Percentiles rank a stretch among this genome's conserved stretches.
Evolutionary conservation across 1,284 basidiomycete species (phyloP).

Genomic region (Phenoliferia sp.): DNA sequence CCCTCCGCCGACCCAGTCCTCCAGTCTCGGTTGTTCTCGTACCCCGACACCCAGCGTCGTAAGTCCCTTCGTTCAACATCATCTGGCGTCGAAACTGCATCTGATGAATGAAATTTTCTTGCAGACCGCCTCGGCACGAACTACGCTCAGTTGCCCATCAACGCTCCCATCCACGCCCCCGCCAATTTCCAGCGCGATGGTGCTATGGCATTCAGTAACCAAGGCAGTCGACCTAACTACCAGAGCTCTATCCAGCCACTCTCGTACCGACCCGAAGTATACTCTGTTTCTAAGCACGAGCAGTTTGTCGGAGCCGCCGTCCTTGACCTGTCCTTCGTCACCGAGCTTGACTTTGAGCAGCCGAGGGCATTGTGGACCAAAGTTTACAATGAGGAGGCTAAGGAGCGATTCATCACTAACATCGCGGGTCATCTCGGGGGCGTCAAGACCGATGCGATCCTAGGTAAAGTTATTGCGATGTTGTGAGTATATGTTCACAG

Average conservation of each 20-base stretch:
- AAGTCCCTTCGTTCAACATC: conserved; percentile 38
- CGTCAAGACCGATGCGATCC: conserved; percentile 62
- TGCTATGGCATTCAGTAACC: conserved; percentile 61
- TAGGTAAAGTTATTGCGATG: conserved; percentile 55
- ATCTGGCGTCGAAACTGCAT: too few relatives aligned
- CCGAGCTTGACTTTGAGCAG: conserved; percentile 86
- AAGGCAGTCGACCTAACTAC: conserved; percentile 81
- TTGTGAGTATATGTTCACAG: conserved; percentile 8
- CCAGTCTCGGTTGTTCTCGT: conserved; percentile 88
- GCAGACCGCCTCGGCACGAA: conserved; percentile 68
- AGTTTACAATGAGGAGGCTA: conserved; percentile 66
- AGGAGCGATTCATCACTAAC: conserved; percentile 68
- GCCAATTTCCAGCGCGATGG: conserved; percentile 72
- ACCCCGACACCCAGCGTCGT: conserved; percentile 88
- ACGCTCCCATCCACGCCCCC: conserved; percentile 47
- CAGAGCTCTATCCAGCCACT: conserved; percentile 68
- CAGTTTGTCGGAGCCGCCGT: conserved; percentile 67
- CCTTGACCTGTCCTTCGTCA: conserved; percentile 68
- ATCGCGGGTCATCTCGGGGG: conserved; percentile 66
- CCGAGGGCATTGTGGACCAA: conserved; percentile 72
- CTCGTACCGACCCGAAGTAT: conserved; percentile 49
- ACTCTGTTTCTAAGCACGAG: conserved; percentile 56
- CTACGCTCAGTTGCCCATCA: conserved; percentile 85
- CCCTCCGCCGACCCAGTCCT: conserved; percentile 83
- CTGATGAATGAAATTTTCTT: too few relatives aligned